Evolutionary conservation across 129 eudicot species (phyloP).

Genomic region (Artemisia annua): DNA sequence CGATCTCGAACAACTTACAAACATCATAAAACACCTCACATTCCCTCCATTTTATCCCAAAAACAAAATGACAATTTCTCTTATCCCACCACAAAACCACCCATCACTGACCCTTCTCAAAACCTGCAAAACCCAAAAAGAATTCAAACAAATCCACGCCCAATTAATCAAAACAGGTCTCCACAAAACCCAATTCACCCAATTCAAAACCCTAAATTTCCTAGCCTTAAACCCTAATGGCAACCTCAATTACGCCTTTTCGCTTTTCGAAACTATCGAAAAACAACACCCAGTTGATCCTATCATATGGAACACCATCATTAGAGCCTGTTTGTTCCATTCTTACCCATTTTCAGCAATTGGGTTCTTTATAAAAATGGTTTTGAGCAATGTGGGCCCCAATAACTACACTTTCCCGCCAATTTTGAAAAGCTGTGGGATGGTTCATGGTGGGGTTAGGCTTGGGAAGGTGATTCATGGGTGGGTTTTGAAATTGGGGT

Average conservation of each 20-base stretch:
- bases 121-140: too few species aligned
- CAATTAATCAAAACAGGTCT: constrained; percentile 56
- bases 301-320: constrained; percentile 45
- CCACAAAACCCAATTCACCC: constrained; percentile 3
- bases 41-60: too few species aligned
- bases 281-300: constrained; percentile 20
- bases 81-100: too few species aligned
- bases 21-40: too few species aligned
- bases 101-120: too few species aligned
- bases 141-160: constrained; percentile 47
- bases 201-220: constrained; percentile 56
- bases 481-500: constrained; percentile 37
- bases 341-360: constrained; percentile 27
- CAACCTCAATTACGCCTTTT: constrained; percentile 48
- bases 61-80: too few species aligned
- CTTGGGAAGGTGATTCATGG: constrained; percentile 38
- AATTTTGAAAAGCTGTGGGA: constrained; percentile 38
- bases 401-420: constrained; percentile 40
- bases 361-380: constrained; percentile 31
- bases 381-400: constrained; percentile 31
- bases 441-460: background rate
- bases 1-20: too few species aligned
- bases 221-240: constrained; percentile 51
- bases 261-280: constrained; percentile 48
- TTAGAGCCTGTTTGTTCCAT: constrained; percentile 15